Conservation (phyloP, 2,329 filamentous ascomycete species). For the Fusarium secorum region DNA sequence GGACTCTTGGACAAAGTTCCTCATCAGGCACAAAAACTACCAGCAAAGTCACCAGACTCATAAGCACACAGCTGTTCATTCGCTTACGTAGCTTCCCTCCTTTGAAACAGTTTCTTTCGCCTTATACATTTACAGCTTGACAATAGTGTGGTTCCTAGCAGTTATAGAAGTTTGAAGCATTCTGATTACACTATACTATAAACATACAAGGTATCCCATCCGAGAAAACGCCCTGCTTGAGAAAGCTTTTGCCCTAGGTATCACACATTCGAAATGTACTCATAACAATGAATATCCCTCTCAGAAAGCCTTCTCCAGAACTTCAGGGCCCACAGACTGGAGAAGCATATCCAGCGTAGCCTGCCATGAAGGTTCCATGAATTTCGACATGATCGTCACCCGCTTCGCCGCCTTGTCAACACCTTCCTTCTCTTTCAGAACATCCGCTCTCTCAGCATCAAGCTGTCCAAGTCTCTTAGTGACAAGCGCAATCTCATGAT, state of each 20-base stretch:
- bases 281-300: not conserved
- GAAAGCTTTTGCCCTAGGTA: not conserved
- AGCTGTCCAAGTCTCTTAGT: not conserved
- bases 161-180: not conserved
- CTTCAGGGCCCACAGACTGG: not conserved
- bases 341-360: not conserved
- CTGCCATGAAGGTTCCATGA: not conserved
- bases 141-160: no score
- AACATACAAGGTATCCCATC: not conserved
- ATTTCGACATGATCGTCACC: not conserved
- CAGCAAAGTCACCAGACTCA: no score
- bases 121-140: accelerated
- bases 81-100: no score
- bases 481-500: not conserved
- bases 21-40: accelerated
- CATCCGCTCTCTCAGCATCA: not conserved
- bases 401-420: not conserved
- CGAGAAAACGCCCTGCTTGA: not conserved
- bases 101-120: not conserved
- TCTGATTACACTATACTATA: not conserved
- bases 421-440: not conserved
- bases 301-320: not conserved
- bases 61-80: accelerated
- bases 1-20: not conserved
- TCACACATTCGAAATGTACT: not conserved